These are phyloP conservation scores for Talaromyces pinophilus DNA, from an alignment of 2,329 filamentous ascomycete genomes.

Conservation along the genomic window DNA sequence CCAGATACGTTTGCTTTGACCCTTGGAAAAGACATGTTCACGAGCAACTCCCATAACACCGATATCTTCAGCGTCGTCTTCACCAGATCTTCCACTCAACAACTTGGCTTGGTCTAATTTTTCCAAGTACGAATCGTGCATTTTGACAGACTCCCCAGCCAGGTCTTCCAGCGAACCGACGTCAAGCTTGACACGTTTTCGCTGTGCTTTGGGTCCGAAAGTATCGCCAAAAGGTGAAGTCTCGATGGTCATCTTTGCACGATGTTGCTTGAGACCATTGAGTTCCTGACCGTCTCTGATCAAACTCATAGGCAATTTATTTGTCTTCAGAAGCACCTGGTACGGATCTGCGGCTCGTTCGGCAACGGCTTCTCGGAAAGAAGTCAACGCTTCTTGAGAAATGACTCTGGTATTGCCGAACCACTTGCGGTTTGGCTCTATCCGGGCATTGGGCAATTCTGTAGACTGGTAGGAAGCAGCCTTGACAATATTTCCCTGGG, in stretches of 20 bases:
- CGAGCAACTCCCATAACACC: constrained; percentile 63
- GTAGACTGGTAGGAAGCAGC: constrained; percentile 80
- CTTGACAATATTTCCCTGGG: constrained; percentile 78
- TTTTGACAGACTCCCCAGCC: constrained; percentile 74
- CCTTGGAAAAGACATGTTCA: constrained; percentile 89
- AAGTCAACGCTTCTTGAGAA: constrained; percentile 80
- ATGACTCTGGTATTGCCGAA: constrained; percentile 93
- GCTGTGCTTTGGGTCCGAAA: constrained; percentile 89
- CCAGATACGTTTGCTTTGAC: constrained; percentile 94
- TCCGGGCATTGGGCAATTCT: constrained; percentile 77
- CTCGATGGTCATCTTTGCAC: constrained; percentile 91
- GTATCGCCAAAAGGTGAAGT: constrained; percentile 81
- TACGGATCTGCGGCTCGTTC: constrained; percentile 90
- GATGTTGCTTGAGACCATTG: constrained; percentile 87
- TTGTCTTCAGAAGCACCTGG: constrained; percentile 90
- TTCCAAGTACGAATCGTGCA: constrained; percentile 79
- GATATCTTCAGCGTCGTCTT: constrained; percentile 52
- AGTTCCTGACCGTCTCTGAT: constrained; percentile 71
- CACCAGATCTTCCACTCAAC: constrained; percentile 68
- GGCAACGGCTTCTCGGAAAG: constrained; percentile 88
- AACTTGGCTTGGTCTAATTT: constrained; percentile 76
- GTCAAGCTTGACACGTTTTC: constrained; percentile 87
- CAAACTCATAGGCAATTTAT: constrained; percentile 94
- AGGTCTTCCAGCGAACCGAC: constrained; percentile 81
- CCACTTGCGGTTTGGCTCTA: constrained; percentile 97